A percentile compares a stretch with the other conserved stretches of the same genome.
Evolutionary conservation across 108 stramenopile species (phyloP).

Genomic region (Mayamaea pseudoterrestris): DNA sequence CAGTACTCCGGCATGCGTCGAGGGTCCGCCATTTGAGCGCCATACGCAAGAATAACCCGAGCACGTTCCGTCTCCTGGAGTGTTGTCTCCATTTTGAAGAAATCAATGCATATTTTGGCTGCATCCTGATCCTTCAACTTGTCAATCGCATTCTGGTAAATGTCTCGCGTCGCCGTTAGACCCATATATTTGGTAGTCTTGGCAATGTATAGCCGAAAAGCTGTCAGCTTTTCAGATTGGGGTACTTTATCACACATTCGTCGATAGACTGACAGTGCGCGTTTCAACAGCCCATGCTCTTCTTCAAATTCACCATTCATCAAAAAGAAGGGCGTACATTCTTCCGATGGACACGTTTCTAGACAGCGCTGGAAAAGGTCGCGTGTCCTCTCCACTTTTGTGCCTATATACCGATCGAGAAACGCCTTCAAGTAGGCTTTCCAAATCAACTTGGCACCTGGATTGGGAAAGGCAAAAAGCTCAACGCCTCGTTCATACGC

Average conservation of each 20-base stretch:
- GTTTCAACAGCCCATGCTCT: constrained; percentile 82
- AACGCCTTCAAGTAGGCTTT: constrained; percentile 79
- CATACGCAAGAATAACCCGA: constrained; percentile 78
- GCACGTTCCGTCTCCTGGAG: constrained; percentile 95
- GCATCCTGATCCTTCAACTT: constrained; percentile 69
- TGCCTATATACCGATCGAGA: constrained; percentile 83
- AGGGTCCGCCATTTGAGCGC: constrained; percentile 94
- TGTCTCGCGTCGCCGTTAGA: constrained; percentile 74
- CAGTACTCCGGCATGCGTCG: constrained; percentile 80
- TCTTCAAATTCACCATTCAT: constrained; percentile 94
- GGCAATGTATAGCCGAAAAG: constrained; percentile 81
- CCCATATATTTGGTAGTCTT: constrained; percentile 88
- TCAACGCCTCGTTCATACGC: constrained; percentile 83
- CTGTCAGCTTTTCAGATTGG: constrained; percentile 62
- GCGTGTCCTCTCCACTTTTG: constrained; percentile 85
- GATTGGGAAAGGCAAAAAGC: constrained; percentile 86
- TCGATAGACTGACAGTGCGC: constrained; percentile 84
- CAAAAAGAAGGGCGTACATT: constrained; percentile 79
- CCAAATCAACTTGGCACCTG: constrained; percentile 81
- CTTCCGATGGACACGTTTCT: constrained; percentile 73
- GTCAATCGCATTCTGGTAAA: constrained; percentile 89
- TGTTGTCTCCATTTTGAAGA: constrained; percentile 84
- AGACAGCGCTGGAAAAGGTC: constrained; percentile 93
- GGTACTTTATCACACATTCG: constrained; percentile 82
- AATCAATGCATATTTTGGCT: constrained; percentile 82